Evolutionary conservation across 768 basidiomycete species (phyloP), one percentile per base, ranked within the genome.

Genomic region (Tylopilus rubrobrunneus): DNA sequence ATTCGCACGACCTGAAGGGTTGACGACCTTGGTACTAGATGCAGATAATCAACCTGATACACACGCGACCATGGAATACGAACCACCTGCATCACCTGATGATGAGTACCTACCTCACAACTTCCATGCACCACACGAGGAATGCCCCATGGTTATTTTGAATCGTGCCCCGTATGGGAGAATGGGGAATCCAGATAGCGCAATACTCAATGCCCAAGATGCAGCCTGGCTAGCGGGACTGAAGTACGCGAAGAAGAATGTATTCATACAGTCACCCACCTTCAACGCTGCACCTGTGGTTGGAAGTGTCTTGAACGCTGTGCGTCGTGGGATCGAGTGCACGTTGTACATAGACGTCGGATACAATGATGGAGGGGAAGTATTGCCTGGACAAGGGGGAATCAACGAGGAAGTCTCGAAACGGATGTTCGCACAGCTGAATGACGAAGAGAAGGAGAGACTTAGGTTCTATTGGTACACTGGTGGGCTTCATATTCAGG

Each of bases 261-360:
- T 87, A n/a, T 86, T 88, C 70, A 83, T 88, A 51, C 87, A 89
- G 74, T 82, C 84, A 0, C 87, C 87, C 1, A 86, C 84, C 8
- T 78, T 87, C 55, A 88, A 89, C 55, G 85, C 87, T 4, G 68
- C 67, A 17, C 86, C 85, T 3, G 76, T 85, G 28, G 77, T 86
- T 21, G 72, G 78, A 15, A 83, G 78, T 9, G 71, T 82, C 52
- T 71, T 87, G 60, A 78, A 78, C 51, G 82, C 87, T 2, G 83
- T 82, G 63, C 70, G 80, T 19, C 72, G 82, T 28, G 86, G 82
- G 6, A 76, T 89, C 5, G 74, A 79, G 42, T 82, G 84, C 34
- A 78, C 76, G 11, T 72, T 86, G 17, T 84, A 82, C 61, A 72
- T 88, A 41, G 80, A 82, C 62, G 73, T 86, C 19, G 84, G 73